Evolutionary conservation across 371 early-diverging fungal species (phyloP).

Genomic region (Rhizopus sp.): DNA sequence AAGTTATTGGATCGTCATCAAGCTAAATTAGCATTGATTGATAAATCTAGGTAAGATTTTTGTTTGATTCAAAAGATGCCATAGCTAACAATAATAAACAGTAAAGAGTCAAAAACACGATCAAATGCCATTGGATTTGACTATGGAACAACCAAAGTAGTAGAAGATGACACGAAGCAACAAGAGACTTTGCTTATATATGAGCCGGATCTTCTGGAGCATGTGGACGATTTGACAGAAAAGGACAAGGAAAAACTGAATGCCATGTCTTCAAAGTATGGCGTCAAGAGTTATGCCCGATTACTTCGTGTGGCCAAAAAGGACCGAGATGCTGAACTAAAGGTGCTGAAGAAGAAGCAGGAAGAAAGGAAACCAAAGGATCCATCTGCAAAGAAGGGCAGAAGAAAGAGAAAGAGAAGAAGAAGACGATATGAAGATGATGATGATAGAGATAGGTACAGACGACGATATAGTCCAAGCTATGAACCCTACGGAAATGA

Average conservation of each 20-base stretch:
- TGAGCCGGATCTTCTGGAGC: conserved; percentile 50
- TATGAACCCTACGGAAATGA: conserved; percentile 44
- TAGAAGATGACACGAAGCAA: conserved; percentile 16
- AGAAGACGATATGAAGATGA: conserved; percentile 7
- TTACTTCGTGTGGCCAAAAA: conserved; percentile 45
- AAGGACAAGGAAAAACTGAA: conserved; percentile 41
- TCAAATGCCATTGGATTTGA: conserved; percentile 35
- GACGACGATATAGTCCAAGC: conserved; percentile 38
- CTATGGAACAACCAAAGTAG: conserved; percentile 37
- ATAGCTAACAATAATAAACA: conserved; percentile 8
- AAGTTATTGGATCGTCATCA: conserved; percentile 54
- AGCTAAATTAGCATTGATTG: conserved; percentile 44
- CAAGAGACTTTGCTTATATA: conserved; percentile 39
- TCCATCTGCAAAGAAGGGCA: conserved; percentile 3
- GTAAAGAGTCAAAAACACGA: conserved; percentile 2
- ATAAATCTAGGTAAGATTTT: conserved; percentile 25
- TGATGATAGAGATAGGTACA: conserved; percentile 10
- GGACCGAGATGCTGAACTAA: conserved; percentile 47
- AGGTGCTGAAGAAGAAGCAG: conserved; percentile 28
- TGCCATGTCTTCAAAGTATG: conserved; percentile 48
- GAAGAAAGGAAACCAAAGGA: conserved; percentile 24
- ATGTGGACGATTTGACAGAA: conserved; percentile 50
- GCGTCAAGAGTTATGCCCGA: conserved; percentile 45
- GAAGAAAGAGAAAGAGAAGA: conserved; percentile 15
- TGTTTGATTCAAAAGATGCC: too few species aligned